Evolutionary conservation across 2,329 filamentous ascomycete genomes (phyloP).

Genomic region (Diaporthe aspalathi): DNA sequence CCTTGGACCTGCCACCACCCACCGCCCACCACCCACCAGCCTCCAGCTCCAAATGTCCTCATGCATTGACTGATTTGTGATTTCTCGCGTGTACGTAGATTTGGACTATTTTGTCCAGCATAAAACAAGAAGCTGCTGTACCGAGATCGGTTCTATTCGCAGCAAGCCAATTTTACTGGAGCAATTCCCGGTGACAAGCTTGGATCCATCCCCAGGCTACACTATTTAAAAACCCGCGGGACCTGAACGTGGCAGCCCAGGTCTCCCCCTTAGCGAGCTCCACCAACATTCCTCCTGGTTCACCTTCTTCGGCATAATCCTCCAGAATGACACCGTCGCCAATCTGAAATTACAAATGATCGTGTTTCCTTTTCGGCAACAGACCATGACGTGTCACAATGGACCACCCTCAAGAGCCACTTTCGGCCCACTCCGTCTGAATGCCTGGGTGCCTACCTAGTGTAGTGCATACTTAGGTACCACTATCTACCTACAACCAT

Average conservation of each 20-base stretch:
- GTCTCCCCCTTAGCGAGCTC: conserved; percentile 4
- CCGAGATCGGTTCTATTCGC: too few species aligned
- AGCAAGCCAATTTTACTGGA: too few species aligned
- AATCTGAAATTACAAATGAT: conserved; percentile 13
- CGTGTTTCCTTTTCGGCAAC: neutral
- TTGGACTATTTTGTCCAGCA: neutral
- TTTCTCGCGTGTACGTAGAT: too few species aligned
- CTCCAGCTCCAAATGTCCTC: too few species aligned
- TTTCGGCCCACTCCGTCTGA: conserved; percentile 2
- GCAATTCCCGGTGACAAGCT: neutral
- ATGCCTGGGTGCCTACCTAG: neutral
- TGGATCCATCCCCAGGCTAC: too few species aligned
- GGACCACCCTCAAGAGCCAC: neutral
- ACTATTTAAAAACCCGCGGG: neutral
- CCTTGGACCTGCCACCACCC: neutral
- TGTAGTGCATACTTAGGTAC: too few species aligned
- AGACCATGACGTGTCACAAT: conserved; percentile 10
- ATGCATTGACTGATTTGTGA: too few species aligned
- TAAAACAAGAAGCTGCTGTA: neutral
- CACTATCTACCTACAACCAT: too few species aligned
- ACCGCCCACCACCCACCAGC: too few species aligned
- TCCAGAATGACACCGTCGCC: neutral
- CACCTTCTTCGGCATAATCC: conserved; percentile 4
- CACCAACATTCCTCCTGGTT: conserved; percentile 12
- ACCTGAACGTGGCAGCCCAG: neutral